Base-by-base conservation (phyloP, 169 alveolate species). In the Perkinsus marinus region DNA sequence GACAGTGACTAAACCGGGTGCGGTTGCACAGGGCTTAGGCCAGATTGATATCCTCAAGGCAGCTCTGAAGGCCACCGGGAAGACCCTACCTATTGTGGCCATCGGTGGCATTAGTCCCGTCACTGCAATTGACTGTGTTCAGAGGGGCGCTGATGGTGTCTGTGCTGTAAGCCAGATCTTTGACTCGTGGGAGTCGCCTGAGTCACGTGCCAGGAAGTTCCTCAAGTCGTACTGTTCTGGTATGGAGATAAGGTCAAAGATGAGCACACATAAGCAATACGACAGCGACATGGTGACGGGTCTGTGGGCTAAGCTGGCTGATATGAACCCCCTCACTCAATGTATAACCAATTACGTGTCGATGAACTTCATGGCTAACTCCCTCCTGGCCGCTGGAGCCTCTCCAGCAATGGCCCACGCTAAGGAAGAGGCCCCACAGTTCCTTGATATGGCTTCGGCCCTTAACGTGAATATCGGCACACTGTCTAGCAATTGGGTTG, bases 1-100 rank as follows among this genome's bases (percentile, higher is more conserved):
- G 9, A 92, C 94, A 43, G 90, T 89, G 38, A 92, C 94, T 36
- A 92, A 92, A 89, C 79, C 34, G 7, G 79, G 34, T 57, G 79
- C 79, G 79, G 79, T 57, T 13, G 79, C 79, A 0, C 7, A 57
- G 34, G 79, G 79, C 36, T 26, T 57, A 2, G 79, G 22, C 26
- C 79, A 57, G 79, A 57, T 57, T 13, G 79, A 57, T 16, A 30
- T 57, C 79, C 79, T 57, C 22, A 57, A 57, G 34, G 37, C 7
- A 16, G 79, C 79, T 19, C 22, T 57, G 34, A 57, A 57, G 37
- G 79, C 26, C 3, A 19, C 37, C 7, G 79, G 79, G 79, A 89
- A 90, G 91, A 16, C 46, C 30, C 68, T 38, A 36, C 68, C 91
- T 10, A 89, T 89, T 0, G 79, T 57, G 34, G 79, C 79, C 3